phyloP scores from a whole-genome alignment of 345 rosid genomes.

The Eucalyptus caleyi region DNA sequence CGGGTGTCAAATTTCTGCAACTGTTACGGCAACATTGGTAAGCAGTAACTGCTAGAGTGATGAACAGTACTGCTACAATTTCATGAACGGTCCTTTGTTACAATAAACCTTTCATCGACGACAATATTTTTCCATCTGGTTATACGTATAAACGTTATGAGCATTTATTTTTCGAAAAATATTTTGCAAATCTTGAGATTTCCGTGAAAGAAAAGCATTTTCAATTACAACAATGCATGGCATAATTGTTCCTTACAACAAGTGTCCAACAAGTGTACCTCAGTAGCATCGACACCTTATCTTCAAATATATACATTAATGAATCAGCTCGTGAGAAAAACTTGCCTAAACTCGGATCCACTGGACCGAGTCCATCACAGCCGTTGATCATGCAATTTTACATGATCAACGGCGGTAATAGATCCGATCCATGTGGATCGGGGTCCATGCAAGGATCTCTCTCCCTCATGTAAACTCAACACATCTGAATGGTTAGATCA shows the following conservation, averaged over 20 bases:
- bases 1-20: not conserved
- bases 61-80: not conserved
- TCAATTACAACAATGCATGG: fast-evolving
- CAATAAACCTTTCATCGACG: too few relatives aligned
- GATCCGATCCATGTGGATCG: not conserved
- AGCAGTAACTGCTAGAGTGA: not conserved
- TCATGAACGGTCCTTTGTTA: not conserved
- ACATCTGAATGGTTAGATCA: not conserved
- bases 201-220: not conserved
- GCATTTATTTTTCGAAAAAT: too few relatives aligned
- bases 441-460: not conserved
- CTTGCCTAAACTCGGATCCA: not conserved
- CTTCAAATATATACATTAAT: not conserved
- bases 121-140: too few relatives aligned
- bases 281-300: not conserved
- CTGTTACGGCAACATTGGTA: not conserved
- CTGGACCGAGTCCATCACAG: not conserved
- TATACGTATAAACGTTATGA: too few relatives aligned
- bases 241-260: not conserved
- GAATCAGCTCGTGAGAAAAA: not conserved
- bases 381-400: not conserved
- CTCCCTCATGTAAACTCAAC: not conserved
- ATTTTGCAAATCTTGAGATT: not conserved
- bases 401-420: not conserved
- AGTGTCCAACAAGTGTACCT: not conserved